phyloP scores from a whole-genome alignment of 2,329 filamentous ascomycete genomes.

The Colletotrichum nymphaeae region DNA sequence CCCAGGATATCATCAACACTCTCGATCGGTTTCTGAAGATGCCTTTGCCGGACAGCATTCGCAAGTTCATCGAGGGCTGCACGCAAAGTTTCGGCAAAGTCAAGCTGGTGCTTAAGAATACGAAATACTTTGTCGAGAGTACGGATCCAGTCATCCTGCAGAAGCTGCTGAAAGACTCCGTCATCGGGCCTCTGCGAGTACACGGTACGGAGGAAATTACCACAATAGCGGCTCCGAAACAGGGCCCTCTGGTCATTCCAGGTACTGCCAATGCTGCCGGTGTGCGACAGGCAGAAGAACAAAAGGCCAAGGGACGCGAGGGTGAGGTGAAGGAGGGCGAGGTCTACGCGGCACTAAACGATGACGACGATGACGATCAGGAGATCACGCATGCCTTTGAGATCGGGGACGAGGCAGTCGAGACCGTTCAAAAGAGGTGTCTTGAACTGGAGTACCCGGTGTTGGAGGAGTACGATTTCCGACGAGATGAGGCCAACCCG shows the following conservation, averaged over 20 bases:
- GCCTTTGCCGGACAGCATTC: conserved; percentile 82
- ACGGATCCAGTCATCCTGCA: conserved; percentile 89
- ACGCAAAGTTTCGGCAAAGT: conserved; percentile 96
- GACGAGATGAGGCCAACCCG: conserved; percentile 88
- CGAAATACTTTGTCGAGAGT: conserved; percentile 93
- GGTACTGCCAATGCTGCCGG: conserved; percentile 94
- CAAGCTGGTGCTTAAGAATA: conserved; percentile 93
- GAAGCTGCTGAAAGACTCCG: conserved; percentile 83
- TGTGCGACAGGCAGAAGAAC: conserved; percentile 75
- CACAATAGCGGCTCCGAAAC: conserved; percentile 84
- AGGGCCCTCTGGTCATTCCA: conserved; percentile 89
- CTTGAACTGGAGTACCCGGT: conserved; percentile 88
- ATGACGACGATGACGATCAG: conserved; percentile 87
- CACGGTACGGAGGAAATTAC: conserved; percentile 79
- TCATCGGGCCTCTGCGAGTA: conserved; percentile 83
- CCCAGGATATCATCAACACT: conserved; percentile 89
- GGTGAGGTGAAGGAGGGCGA: conserved; percentile 70
- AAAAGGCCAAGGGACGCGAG: conserved; percentile 56
- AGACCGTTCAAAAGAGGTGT: conserved; percentile 89
- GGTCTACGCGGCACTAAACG: conserved; percentile 79
- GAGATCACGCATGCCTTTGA: conserved; percentile 95
- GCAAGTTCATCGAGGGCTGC: conserved; percentile 80
- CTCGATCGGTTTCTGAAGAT: conserved; percentile 92
- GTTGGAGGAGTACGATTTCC: conserved; percentile 96
- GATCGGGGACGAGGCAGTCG: conserved; percentile 84